Percentiles rank a stretch among this genome's conserved stretches.
phyloP scores from a whole-genome alignment of 1,139 yeast species.

The Taphrina populina region DNA sequence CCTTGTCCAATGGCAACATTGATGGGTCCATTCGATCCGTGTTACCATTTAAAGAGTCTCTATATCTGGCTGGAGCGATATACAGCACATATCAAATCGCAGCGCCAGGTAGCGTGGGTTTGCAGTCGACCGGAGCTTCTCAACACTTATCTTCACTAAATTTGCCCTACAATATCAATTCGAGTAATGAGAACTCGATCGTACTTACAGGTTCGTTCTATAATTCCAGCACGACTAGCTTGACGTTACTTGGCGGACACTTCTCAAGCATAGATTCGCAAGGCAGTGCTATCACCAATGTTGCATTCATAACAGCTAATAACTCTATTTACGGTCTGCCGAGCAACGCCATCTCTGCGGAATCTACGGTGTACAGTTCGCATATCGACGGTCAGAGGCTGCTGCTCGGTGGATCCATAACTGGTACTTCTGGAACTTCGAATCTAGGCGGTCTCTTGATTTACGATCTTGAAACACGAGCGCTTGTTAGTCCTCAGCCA shows the following conservation, averaged over 20 bases:
- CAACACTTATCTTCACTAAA: conserved; percentile 5
- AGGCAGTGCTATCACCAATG: conserved; percentile 17
- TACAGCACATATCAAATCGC: conserved; percentile 17
- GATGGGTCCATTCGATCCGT: conserved; percentile 3
- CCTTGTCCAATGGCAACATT: conserved; percentile 10
- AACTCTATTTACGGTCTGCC: conserved; percentile 17
- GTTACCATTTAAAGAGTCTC: conserved; percentile 3
- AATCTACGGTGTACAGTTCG: conserved; percentile 22
- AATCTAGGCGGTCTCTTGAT: conserved; percentile 51
- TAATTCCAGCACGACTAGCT: conserved; percentile 20
- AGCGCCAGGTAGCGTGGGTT: conserved; percentile 36
- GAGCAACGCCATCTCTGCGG: conserved; percentile 10
- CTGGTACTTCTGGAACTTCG: conserved; percentile 46
- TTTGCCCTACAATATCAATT: neutral
- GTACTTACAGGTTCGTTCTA: conserved; percentile 30
- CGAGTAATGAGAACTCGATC: neutral
- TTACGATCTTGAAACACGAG: conserved; percentile 52
- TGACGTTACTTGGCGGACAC: conserved; percentile 33
- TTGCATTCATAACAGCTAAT: conserved; percentile 27
- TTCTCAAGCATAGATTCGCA: conserved; percentile 4
- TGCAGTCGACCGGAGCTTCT: conserved; percentile 22
- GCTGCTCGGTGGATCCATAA: conserved; percentile 56
- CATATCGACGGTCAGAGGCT: conserved; percentile 40
- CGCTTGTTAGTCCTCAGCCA: conserved; percentile 54
- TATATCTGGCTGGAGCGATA: conserved; percentile 36